Conservation (phyloP, 202 grass and related monocot genomes). For the Elaeis oleifera region DNA sequence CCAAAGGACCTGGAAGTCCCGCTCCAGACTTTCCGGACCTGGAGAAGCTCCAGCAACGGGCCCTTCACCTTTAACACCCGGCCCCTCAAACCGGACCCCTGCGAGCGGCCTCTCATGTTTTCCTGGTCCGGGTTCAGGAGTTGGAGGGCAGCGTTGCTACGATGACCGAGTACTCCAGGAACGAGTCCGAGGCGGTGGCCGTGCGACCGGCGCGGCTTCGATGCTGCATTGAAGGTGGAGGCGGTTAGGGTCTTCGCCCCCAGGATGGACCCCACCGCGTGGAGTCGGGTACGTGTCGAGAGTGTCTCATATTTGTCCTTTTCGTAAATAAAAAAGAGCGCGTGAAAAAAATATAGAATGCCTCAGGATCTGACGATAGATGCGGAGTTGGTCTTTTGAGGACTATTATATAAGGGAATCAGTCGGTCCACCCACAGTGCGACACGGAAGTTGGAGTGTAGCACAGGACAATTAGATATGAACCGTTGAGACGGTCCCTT, state of each 20-base stretch:
- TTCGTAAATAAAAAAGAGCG: no score
- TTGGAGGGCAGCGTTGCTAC: not conserved
- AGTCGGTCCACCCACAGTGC: no score
- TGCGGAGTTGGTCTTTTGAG: no score
- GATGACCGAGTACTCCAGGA: constrained; percentile 48
- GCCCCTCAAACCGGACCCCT: constrained; percentile 7
- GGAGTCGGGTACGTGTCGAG: constrained; percentile 34
- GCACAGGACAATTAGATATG: no score
- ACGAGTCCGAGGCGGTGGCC: not conserved
- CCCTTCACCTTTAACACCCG: constrained; percentile 75
- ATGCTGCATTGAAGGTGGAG: constrained; percentile 31
- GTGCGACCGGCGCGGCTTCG: constrained; percentile 44
- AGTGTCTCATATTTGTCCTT: not conserved
- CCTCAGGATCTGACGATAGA: no score
- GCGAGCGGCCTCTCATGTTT: constrained; percentile 40
- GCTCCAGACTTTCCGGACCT: constrained; percentile 57
- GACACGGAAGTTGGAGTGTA: not conserved
- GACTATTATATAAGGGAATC: no score
- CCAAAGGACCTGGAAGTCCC: constrained; percentile 47
- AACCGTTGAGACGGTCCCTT: no score
- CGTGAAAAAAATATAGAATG: no score
- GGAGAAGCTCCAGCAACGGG: constrained; percentile 43
- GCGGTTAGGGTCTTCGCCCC: constrained; percentile 45
- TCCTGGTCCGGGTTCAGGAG: constrained; percentile 14
- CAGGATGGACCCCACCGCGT: constrained; percentile 38